phyloP scores from a whole-genome alignment of 2,329 filamentous ascomycete species.

The Mycogone perniciosa region DNA sequence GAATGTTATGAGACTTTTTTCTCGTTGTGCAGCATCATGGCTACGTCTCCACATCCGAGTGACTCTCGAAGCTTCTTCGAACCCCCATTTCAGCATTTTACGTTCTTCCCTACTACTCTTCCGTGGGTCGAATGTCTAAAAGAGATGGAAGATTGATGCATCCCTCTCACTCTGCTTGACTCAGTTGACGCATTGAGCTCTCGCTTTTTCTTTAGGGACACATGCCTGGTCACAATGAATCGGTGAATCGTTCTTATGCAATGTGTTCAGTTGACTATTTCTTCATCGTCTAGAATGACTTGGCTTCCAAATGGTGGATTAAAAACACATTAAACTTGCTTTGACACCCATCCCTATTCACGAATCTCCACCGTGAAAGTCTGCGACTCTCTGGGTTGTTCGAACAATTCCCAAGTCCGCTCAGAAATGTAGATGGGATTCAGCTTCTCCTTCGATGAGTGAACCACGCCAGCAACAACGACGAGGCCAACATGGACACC shows the following conservation, averaged over 20 bases:
- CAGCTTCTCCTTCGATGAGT: conserved; percentile 9
- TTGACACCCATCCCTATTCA: background rate
- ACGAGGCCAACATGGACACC: conserved; percentile 43
- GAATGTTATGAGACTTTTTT: too few relatives aligned
- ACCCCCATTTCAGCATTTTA: conserved; percentile 47
- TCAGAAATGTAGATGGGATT: conserved; percentile 16
- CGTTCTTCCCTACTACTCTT: conserved; percentile 41
- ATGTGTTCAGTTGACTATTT: background rate
- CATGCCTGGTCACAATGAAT: conserved; percentile 19
- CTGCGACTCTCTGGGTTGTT: conserved; percentile 10
- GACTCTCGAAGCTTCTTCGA: background rate
- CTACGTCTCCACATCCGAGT: too few relatives aligned
- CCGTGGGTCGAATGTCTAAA: conserved; percentile 50
- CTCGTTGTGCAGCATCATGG: too few relatives aligned
- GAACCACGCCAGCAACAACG: conserved; percentile 34
- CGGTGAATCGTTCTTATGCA: background rate
- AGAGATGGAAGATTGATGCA: conserved; percentile 45
- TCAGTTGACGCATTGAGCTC: conserved; percentile 37
- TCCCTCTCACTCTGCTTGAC: conserved; percentile 48
- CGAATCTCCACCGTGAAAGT: background rate
- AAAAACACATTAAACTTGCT: too few relatives aligned
- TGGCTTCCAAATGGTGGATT: too few relatives aligned
- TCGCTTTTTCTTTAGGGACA: conserved; percentile 44
- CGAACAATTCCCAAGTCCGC: conserved; percentile 15
- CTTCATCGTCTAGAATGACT: background rate